phyloP scores from a whole-genome alignment of 768 basidiomycete genomes.

The Dioszegia hungarica region DNA sequence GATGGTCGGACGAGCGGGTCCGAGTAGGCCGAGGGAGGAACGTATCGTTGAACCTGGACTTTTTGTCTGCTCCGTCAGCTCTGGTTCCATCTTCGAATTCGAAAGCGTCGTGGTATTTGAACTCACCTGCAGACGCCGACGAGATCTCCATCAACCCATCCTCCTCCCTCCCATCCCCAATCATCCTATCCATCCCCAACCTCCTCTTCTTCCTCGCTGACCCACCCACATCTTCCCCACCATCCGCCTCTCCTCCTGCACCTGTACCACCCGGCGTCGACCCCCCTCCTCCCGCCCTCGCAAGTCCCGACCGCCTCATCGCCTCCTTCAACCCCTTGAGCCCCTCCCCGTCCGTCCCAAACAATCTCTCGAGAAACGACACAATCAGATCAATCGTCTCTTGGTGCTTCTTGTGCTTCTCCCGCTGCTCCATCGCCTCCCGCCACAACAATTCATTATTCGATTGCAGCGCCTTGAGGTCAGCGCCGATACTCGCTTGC shows the following conservation, averaged over 20 bases:
- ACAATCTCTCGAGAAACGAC: constrained; percentile 88
- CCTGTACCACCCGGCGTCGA: constrained; percentile 12
- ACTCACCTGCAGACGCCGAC: constrained; percentile 25
- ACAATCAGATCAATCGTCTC: constrained; percentile 94
- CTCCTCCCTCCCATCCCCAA: constrained; percentile 30
- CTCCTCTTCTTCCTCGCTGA: constrained; percentile 30
- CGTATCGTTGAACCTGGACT: not conserved
- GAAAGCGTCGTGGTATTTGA: too few relatives aligned
- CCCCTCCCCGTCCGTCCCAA: constrained; percentile 53
- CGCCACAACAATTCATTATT: constrained; percentile 90
- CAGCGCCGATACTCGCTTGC: constrained; percentile 83
- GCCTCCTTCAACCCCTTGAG: constrained; percentile 39
- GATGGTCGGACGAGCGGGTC: constrained; percentile 11
- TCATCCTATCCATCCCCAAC: constrained; percentile 44
- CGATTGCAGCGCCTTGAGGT: constrained; percentile 79
- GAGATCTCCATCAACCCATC: constrained; percentile 31
- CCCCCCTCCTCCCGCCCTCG: constrained; percentile 3
- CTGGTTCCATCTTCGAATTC: not conserved
- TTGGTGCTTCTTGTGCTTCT: constrained; percentile 83
- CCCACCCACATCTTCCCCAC: constrained; percentile 6
- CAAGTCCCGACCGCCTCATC: constrained; percentile 35
- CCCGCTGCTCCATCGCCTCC: constrained; percentile 71
- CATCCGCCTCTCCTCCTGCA: constrained; percentile 14
- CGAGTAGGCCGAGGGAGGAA: constrained; percentile 6
- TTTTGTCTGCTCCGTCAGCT: constrained; percentile 4